Percentiles rank a stretch among this genome's conserved stretches.
These are phyloP conservation scores for Datura wrightii DNA, from an alignment of 257 asterid genomes.

Conservation along the genomic window DNA sequence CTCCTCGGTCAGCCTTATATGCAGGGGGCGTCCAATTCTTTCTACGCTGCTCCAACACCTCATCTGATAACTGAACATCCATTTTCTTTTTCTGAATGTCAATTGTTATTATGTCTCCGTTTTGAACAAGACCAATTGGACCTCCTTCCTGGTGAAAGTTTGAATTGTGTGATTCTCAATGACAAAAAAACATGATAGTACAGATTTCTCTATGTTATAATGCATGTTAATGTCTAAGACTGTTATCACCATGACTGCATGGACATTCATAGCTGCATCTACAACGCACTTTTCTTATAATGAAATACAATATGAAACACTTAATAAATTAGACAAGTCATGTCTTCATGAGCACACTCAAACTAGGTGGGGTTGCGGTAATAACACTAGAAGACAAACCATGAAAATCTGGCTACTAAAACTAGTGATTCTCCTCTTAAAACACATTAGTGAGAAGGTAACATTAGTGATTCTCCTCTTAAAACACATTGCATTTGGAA, in stretches of 20 bases:
- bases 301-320: not conserved
- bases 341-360: conserved; percentile 3
- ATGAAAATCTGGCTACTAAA: not conserved
- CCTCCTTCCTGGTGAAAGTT: conserved; percentile 85
- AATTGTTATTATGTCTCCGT: conserved; percentile 77
- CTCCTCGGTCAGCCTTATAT: conserved; percentile 82
- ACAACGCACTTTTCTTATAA: not conserved
- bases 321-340: not conserved
- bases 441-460: not conserved
- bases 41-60: conserved; percentile 71
- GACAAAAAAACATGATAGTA: not conserved
- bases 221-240: not conserved
- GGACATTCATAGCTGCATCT: not conserved
- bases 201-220: not conserved
- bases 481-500: not conserved
- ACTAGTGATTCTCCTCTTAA: not conserved
- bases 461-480: not conserved
- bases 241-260: not conserved
- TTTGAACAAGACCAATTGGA: conserved; percentile 76
- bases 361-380: not conserved
- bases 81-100: conserved; percentile 71
- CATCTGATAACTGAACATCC: conserved; percentile 74
- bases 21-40: conserved; percentile 78
- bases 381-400: not conserved
- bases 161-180: not conserved